Conservation (phyloP, 257 asterid genomes). For the Fraxinus quadrangulata region DNA sequence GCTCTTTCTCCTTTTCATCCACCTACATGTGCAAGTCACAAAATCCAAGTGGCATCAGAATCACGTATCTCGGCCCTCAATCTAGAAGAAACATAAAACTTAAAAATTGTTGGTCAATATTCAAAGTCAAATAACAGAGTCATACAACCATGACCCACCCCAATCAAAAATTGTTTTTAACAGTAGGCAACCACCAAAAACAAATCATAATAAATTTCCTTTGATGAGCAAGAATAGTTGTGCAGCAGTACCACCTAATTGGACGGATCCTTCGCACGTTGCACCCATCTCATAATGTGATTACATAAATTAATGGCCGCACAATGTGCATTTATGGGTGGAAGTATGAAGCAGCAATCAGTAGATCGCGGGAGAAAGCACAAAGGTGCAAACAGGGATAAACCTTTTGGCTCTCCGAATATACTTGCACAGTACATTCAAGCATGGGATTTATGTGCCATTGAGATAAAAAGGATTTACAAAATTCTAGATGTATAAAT, state of each 20-base stretch:
- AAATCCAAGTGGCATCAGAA: slow-evolving; percentile 13
- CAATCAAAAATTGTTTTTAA: background rate
- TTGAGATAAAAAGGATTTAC: background rate
- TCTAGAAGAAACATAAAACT: background rate
- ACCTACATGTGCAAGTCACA: slow-evolving; percentile 46
- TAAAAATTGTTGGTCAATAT: background rate
- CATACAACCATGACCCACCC: background rate
- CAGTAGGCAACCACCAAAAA: background rate
- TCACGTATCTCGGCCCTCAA: background rate
- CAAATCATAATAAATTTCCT: too few relatives aligned
- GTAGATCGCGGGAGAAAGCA: background rate
- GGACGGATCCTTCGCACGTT: background rate
- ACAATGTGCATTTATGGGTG: background rate
- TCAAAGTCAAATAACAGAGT: background rate
- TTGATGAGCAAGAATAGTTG: too few relatives aligned
- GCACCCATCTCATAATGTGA: background rate
- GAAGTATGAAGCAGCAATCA: background rate
- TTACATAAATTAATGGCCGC: background rate
- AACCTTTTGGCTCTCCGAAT: slow-evolving; percentile 12
- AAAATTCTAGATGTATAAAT: background rate
- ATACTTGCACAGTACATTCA: slow-evolving; percentile 21
- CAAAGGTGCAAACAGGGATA: background rate
- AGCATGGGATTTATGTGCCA: background rate
- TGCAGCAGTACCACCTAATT: background rate
- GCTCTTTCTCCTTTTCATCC: slow-evolving; percentile 50